Base-by-base conservation (phyloP, 331 rosid species). In the Malus hybrid region DNA sequence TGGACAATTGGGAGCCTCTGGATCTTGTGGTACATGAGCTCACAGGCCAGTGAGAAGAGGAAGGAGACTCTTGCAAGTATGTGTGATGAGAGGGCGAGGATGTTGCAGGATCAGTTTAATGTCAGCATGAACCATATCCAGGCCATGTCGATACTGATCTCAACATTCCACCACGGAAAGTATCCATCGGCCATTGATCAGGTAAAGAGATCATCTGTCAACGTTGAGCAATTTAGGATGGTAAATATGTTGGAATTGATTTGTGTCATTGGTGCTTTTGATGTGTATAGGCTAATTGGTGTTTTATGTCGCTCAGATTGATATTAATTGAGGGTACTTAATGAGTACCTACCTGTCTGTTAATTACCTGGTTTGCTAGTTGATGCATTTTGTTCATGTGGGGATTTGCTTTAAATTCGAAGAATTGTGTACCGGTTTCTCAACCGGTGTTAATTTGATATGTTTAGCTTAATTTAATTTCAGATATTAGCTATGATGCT, bases 31-130 rank as follows among this genome's bases (percentile, higher is more conserved):
- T 85, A 63, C 68, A 83, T 92, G 93, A 88, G 84, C 82, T 78
- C 82, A 5, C 86, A 89, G 55, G 96, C 87, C 12, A 85, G 83
- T 53, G 99, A 89, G 82, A 94, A 90, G 91, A 90, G 99, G 79
- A 94, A 89, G 80, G 97, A 94, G 75, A 89, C 88, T 68, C 89
- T 94, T 29, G 88, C 89, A 3, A 94, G 97, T 70, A 90, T 94
- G 99, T 94, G 99, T 82, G 99, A 94, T 78, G 99, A 92, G 82
- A 88, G 99, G 71, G 96, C 97, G 28, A 89, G 99, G 80, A 92
- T 94, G 99, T 79, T 94, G 55, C 99, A 94, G 87, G 99, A 94
- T 73, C 99, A 94, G 83, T 94, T 94, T 75, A 94, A 94, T 84
- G 97, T 92, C 29, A 94, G 99, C 60, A 89, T 92, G 99, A 94